Evolutionary conservation across 352 stramenopile genomes (phyloP).

Genomic region (Phytophthora sojae): DNA sequence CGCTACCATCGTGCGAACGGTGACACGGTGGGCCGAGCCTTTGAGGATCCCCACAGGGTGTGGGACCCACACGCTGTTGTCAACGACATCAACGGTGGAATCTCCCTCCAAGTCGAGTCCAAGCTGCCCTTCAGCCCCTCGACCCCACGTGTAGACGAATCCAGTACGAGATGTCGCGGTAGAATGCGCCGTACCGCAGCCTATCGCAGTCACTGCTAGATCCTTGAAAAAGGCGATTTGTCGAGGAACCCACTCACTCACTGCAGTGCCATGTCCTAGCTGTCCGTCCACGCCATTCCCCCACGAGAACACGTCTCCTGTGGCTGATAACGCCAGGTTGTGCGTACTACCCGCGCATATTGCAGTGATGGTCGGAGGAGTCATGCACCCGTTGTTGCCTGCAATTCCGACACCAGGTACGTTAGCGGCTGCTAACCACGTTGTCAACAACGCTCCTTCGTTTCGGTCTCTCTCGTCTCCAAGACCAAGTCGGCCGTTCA

Average conservation of each 20-base stretch:
- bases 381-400: constrained; percentile 31
- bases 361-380: constrained; percentile 44
- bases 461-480: constrained; percentile 59
- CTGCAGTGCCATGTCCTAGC: constrained; percentile 50
- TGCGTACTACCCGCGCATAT: constrained; percentile 60
- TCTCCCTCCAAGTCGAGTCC: constrained; percentile 28
- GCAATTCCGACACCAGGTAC: constrained; percentile 16
- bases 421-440: constrained; percentile 36
- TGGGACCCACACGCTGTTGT: constrained; percentile 21
- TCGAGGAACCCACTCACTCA: constrained; percentile 70
- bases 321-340: constrained; percentile 55
- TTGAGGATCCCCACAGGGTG: constrained; percentile 29
- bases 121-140: constrained; percentile 60
- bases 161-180: constrained; percentile 54
- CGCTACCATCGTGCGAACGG: constrained; percentile 44
- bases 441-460: constrained; percentile 50
- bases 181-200: constrained; percentile 59
- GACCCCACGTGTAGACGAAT: constrained; percentile 67
- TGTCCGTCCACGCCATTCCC: constrained; percentile 66
- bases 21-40: constrained; percentile 34
- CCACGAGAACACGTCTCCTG: constrained; percentile 75
- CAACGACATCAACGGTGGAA: neutral
- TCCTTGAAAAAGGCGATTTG: constrained; percentile 59
- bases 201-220: constrained; percentile 36
- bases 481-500: constrained; percentile 70